Evolutionary conservation across 345 rosid genomes (phyloP), one percentile per base, ranked within the genome.

Genomic region (Citrus glauca): DNA sequence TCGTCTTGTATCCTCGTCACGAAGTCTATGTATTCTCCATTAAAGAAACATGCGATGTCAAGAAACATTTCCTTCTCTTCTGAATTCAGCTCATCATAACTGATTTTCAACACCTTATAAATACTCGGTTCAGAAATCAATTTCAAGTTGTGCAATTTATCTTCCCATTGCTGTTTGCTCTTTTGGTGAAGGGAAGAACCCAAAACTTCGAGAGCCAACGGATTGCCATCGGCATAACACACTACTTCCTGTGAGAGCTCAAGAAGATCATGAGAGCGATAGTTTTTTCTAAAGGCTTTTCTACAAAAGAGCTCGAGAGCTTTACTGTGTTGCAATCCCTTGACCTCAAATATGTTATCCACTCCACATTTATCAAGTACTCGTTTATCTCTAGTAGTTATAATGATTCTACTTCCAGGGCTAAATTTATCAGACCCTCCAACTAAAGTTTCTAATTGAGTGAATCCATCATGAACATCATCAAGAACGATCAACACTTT

Each of bases 21-120:
- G 14, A 32, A 22, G 10, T 77, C 81, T 19, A 17, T 74, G 0
- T 68, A 65, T 37, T 71, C 66, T 13, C 85, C 81, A 48, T 80
- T 81, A 50, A 85, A 88, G 79, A 86, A 86, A 67, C 87, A 83
- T 33, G 87, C 88, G 68, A 88, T 82, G 57, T 88, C 90, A n/a
- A 85, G 84, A 75, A 88, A 88, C n/a, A 88, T 42, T 17, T 56
- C 57, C 69, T 81, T 82, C 72, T 81, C 76, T 38, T 17, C 9
- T 2, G 1, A 11, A 6, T 73, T 71, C 0, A 84, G 25, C 9
- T 68, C 69, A 24, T 81, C 72, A 66, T 48, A 79, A 68, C 82
- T 81, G 0, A 76, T 71, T 53, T 59, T 78, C 68, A 84, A 9
- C 4, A 75, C 20, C 17, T 81, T 22, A 0, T 7, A 8, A 13